Percentiles rank a stretch among this genome's conserved stretches.
These are phyloP conservation scores for Volvox carteri DNA, from an alignment of 163 green algal genomes.

Conservation along the genomic window DNA sequence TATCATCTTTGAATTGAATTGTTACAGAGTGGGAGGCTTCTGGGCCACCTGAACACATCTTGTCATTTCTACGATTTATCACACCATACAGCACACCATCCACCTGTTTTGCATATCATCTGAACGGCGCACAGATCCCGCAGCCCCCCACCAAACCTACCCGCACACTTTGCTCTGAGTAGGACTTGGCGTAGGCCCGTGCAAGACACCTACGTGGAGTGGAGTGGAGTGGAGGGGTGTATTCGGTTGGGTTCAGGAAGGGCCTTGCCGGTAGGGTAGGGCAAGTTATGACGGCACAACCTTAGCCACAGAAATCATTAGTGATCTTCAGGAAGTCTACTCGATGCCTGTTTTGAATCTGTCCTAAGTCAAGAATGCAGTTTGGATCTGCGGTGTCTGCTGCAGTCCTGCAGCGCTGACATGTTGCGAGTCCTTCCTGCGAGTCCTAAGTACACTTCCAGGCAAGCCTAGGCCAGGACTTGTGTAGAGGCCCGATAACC, in stretches of 20 bases:
- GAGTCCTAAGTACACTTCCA: too few relatives aligned
- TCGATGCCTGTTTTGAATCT: too few relatives aligned
- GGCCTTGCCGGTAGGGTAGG: neutral
- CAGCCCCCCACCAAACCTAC: neutral
- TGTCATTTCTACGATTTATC: neutral
- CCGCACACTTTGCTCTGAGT: neutral
- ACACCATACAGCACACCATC: neutral
- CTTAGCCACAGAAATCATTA: neutral
- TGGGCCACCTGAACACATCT: neutral
- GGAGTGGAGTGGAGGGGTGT: neutral
- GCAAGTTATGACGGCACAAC: neutral
- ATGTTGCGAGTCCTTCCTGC: too few relatives aligned
- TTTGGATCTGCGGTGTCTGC: neutral
- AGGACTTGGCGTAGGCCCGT: slow-evolving; percentile 11
- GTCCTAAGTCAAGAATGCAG: neutral
- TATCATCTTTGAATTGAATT: neutral
- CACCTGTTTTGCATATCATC: neutral
- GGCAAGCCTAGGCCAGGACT: too few relatives aligned
- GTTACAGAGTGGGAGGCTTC: neutral
- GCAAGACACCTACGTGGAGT: neutral
- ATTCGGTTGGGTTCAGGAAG: neutral
- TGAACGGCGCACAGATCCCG: neutral
- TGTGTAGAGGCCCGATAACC: too few relatives aligned
- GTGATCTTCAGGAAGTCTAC: too few relatives aligned
- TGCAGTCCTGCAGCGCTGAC: too few relatives aligned